Conservation (phyloP, 2,329 filamentous ascomycete species). For the Fusarium sp. region DNA sequence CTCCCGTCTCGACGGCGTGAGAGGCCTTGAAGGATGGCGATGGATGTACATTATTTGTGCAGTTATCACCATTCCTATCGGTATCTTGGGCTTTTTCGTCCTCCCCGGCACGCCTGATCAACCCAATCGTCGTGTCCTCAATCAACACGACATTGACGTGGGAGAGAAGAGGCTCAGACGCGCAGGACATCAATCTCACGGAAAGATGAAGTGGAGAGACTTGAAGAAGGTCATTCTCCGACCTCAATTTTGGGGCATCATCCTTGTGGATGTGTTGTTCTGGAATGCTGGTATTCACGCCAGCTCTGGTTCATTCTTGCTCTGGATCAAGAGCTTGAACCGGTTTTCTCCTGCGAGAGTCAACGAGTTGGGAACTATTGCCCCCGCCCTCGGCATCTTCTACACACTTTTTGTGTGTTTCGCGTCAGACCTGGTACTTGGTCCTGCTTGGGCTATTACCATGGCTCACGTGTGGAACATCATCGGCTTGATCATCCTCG, state of each 20-base stretch:
- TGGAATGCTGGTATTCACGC: conserved; percentile 65
- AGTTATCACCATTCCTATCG: conserved; percentile 66
- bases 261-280: conserved; percentile 65
- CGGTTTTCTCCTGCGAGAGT: conserved; percentile 59
- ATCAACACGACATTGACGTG: conserved; percentile 58
- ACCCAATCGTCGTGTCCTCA: conserved; percentile 61
- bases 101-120: conserved; percentile 60
- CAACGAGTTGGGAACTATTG: conserved; percentile 64
- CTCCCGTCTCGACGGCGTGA: conserved; percentile 54
- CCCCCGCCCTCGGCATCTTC: conserved; percentile 67
- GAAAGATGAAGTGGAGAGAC: conserved; percentile 48
- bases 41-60: conserved; percentile 69
- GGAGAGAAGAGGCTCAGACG: conserved; percentile 58
- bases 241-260: conserved; percentile 62
- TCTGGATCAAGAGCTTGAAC: conserved; percentile 68
- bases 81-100: conserved; percentile 62
- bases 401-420: conserved; percentile 67
- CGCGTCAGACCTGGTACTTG: conserved; percentile 63
- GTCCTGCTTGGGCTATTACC: conserved; percentile 67
- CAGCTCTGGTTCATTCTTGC: conserved; percentile 61
- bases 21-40: conserved; percentile 61
- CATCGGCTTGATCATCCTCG: conserved; percentile 64
- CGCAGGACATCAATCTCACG: conserved; percentile 54
- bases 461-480: conserved; percentile 62
- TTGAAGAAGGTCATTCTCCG: conserved; percentile 52